Conservation (phyloP, 495 filamentous ascomycete genomes). For the Aspergillus asperescens region DNA sequence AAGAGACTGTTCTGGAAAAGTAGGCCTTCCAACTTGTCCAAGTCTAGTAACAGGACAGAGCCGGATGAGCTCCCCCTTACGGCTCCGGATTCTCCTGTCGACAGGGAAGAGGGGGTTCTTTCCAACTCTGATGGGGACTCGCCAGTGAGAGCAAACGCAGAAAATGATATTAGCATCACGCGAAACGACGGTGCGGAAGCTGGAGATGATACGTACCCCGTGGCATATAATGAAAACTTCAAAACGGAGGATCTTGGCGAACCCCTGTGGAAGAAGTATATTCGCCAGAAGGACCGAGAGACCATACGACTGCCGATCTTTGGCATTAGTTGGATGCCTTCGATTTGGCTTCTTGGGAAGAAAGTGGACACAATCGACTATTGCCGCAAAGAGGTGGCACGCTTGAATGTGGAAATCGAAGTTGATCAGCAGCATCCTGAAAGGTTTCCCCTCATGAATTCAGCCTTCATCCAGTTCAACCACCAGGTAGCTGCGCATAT, state of each 20-base stretch:
- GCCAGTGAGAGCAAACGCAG: constrained; percentile 10
- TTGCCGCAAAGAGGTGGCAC: constrained; percentile 81
- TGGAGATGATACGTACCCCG: constrained; percentile 58
- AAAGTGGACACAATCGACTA: constrained; percentile 95
- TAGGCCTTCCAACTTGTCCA: constrained; percentile 30
- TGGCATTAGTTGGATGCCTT: constrained; percentile 74
- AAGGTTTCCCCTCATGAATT: constrained; percentile 90
- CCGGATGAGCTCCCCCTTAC: constrained; percentile 40
- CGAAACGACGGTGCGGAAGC: constrained; percentile 33
- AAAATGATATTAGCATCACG: constrained; percentile 14
- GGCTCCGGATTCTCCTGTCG: constrained; percentile 25
- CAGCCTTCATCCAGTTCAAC: constrained; percentile 98
- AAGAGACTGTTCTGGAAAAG: constrained; percentile 45
- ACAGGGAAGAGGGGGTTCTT: constrained; percentile 9
- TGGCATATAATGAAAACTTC: constrained; percentile 62
- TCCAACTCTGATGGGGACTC: constrained; percentile 18
- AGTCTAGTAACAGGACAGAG: constrained; percentile 21
- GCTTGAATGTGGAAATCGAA: constrained; percentile 89
- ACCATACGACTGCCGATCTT: constrained; percentile 80
- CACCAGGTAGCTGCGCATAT: constrained; percentile 97
- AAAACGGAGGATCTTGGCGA: constrained; percentile 59
- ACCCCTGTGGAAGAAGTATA: constrained; percentile 75
- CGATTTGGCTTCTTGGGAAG: constrained; percentile 72
- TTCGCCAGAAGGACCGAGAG: constrained; percentile 75
- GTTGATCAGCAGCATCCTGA: constrained; percentile 82